A percentile compares a stretch with the other conserved stretches of the same genome.
These are phyloP conservation scores for Helenozyma rhizophorensis DNA, from an alignment of 805 yeast species.

Conservation along the genomic window DNA sequence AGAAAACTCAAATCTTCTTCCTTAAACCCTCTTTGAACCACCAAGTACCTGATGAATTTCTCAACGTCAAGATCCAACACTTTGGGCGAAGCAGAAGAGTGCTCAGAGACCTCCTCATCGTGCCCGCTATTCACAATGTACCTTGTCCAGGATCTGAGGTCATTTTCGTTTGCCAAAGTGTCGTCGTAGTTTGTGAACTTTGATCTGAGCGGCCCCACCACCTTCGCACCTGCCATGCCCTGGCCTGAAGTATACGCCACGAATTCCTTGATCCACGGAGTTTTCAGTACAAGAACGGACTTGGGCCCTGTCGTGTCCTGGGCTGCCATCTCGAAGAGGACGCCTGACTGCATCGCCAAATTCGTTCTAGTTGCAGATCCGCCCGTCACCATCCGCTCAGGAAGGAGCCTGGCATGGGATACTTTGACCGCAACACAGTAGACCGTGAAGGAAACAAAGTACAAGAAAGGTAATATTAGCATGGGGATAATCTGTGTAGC, in stretches of 20 bases:
- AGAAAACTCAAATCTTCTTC: constrained; percentile 25
- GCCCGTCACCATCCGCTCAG: no score
- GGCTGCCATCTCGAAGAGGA: no score
- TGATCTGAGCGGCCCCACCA: constrained; percentile 19
- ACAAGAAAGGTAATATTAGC: no score
- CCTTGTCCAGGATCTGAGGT: constrained; percentile 25
- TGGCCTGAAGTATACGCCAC: no score
- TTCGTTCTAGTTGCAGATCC: no score
- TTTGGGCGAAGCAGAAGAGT: background rate
- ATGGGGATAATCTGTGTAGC: no score
- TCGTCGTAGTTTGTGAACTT: constrained; percentile 26
- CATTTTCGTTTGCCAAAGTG: constrained; percentile 18
- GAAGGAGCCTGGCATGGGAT: no score
- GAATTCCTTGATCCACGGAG: constrained; percentile 24
- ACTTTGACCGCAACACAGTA: no score
- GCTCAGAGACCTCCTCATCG: constrained; percentile 5
- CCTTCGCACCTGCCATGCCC: no score
- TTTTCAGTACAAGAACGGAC: constrained; percentile 10
- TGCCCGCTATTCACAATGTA: constrained; percentile 18
- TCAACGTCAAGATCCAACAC: constrained; percentile 21
- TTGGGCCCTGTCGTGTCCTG: no score
- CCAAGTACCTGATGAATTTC: constrained; percentile 29
- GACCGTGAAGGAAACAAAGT: no score
- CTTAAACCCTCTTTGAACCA: constrained; percentile 23
- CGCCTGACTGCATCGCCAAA: no score